Evolutionary conservation across 495 filamentous ascomycete genomes (phyloP).

Genomic region (Xylaria palmicola): DNA sequence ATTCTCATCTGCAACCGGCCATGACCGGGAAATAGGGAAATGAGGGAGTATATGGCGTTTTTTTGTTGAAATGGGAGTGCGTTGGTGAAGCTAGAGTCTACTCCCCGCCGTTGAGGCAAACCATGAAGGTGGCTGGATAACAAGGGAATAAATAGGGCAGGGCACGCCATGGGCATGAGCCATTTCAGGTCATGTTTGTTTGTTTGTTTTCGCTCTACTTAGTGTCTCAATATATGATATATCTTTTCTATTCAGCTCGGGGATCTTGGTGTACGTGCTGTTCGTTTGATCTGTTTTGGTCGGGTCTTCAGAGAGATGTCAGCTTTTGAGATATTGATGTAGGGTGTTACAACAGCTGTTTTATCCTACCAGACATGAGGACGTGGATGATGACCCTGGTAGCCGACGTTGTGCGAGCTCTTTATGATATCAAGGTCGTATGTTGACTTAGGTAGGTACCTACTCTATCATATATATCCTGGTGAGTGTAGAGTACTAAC

Average conservation of each 20-base stretch:
- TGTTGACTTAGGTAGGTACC: no score
- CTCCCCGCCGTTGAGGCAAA: background rate
- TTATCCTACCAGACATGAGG: no score
- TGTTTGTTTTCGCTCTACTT: background rate
- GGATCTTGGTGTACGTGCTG: background rate
- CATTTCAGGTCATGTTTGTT: background rate
- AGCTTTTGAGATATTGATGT: no score
- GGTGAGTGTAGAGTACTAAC: no score
- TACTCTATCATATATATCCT: no score
- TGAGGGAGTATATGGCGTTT: conserved; percentile 9
- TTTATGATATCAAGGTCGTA: no score
- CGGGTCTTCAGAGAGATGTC: no score
- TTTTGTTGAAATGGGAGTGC: conserved; percentile 1
- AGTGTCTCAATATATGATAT: background rate
- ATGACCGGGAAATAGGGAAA: background rate
- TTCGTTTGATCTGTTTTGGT: no score
- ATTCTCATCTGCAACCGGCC: conserved; percentile 12
- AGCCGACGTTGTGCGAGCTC: no score
- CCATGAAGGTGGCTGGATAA: background rate
- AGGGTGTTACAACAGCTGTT: no score
- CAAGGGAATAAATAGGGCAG: background rate
- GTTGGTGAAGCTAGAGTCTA: conserved; percentile 13
- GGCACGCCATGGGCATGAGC: background rate
- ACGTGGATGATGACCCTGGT: no score
- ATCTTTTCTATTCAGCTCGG: no score